phyloP scores from a whole-genome alignment of 306 rosid genomes.

The Clitoria ternatea region DNA sequence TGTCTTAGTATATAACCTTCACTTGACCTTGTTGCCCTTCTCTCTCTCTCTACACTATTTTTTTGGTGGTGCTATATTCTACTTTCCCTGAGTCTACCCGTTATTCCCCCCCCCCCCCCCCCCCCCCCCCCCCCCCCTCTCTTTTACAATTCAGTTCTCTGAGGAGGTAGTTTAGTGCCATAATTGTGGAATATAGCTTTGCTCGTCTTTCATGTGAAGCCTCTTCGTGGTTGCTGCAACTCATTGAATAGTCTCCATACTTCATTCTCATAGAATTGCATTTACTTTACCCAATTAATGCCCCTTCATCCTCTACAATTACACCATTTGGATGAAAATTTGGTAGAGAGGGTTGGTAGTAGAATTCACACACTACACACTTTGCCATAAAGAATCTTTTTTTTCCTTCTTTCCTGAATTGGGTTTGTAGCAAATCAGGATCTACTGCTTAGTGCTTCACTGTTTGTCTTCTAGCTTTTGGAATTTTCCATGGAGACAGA shows the following conservation, averaged over 20 bases:
- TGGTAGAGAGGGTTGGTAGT: constrained; percentile 20
- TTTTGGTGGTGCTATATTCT: constrained; percentile 22
- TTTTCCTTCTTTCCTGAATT: constrained; percentile 19
- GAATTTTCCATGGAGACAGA: constrained; percentile 64
- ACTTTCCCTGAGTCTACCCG: constrained; percentile 34
- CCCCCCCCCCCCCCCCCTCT: constrained; percentile 26
- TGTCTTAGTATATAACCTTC: constrained; percentile 16
- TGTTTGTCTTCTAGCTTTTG: constrained; percentile 37
- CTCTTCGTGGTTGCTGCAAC: constrained; percentile 34
- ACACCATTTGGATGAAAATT: constrained; percentile 12
- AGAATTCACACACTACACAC: constrained; percentile 17
- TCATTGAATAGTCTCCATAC: constrained; percentile 21
- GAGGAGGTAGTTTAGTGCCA: constrained; percentile 36
- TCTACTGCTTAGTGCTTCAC: constrained; percentile 28
- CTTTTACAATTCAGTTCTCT: constrained; percentile 21
- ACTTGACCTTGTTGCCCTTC: constrained; percentile 29
- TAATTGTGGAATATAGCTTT: constrained; percentile 51
- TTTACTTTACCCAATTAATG: constrained; percentile 27
- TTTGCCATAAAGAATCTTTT: not conserved
- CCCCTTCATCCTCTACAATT: constrained; percentile 14
- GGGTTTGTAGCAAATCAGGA: constrained; percentile 29
- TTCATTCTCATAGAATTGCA: constrained; percentile 25
- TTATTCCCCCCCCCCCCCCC: not conserved
- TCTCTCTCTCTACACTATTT: constrained; percentile 25
- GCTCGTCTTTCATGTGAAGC: constrained; percentile 49